Evolutionary conservation across 2,329 filamentous ascomycete genomes (phyloP).

Genomic region (Corynespora cassiicola): DNA sequence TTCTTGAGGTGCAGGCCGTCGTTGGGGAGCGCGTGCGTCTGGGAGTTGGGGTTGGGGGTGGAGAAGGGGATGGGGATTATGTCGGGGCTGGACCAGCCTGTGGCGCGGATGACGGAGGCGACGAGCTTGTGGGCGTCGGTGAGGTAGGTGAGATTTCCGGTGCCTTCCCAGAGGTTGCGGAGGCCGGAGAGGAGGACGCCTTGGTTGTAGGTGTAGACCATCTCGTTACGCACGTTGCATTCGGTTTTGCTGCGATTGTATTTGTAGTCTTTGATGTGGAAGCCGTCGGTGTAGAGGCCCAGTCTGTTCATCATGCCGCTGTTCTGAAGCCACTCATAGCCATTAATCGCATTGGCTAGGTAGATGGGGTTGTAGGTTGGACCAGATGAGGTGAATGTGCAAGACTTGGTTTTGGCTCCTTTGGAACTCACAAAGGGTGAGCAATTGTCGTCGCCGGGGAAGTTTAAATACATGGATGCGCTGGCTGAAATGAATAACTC

Average conservation of each 20-base stretch:
- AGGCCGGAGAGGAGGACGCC: slow-evolving; percentile 86
- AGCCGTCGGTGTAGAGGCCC: slow-evolving; percentile 86
- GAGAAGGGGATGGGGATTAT: slow-evolving; percentile 5
- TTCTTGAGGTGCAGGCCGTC: slow-evolving; percentile 5
- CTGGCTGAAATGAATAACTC: slow-evolving; percentile 87
- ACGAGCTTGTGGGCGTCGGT: slow-evolving; percentile 81
- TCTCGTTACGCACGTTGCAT: slow-evolving; percentile 83
- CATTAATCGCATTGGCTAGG: slow-evolving; percentile 75
- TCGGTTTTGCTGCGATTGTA: slow-evolving; percentile 67
- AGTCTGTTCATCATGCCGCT: slow-evolving; percentile 81
- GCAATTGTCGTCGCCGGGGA: slow-evolving; percentile 78
- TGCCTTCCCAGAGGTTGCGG: slow-evolving; percentile 80
- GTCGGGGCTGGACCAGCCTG: slow-evolving; percentile 68
- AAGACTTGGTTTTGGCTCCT: too few relatives aligned
- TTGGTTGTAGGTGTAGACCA: slow-evolving; percentile 97
- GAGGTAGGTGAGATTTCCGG: slow-evolving; percentile 74
- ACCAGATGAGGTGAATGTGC: not conserved
- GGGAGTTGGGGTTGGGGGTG: slow-evolving; percentile 3
- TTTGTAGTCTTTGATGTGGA: slow-evolving; percentile 74
- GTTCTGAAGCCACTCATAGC: slow-evolving; percentile 78
- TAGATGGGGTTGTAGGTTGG: slow-evolving; percentile 65
- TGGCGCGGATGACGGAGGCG: slow-evolving; percentile 75
- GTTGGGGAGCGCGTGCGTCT: slow-evolving; percentile 1
- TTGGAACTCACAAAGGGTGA: slow-evolving; percentile 68
- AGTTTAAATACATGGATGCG: slow-evolving; percentile 87